Conservation (phyloP, 192 early-diverging fungal species). For the Coemansia pectinata region DNA sequence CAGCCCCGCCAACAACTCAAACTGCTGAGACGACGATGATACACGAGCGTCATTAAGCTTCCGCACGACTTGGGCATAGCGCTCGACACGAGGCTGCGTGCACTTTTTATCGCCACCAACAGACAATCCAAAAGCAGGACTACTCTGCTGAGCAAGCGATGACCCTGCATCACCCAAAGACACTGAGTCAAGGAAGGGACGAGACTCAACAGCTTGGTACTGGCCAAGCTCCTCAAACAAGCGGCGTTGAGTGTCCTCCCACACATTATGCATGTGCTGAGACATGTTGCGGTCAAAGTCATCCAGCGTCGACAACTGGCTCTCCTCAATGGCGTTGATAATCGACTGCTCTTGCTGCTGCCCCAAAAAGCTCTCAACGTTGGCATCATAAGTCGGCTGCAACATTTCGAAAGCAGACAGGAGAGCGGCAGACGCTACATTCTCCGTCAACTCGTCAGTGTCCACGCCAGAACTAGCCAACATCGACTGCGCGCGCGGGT, state of each 20-base stretch:
- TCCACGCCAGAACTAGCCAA: conserved; percentile 80
- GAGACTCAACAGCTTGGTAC: conserved; percentile 31
- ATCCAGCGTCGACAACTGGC: conserved; percentile 60
- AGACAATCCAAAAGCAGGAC: conserved; percentile 15
- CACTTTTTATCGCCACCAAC: background rate
- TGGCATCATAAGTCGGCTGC: conserved; percentile 75
- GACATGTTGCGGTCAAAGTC: conserved; percentile 71
- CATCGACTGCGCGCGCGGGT: conserved; percentile 63
- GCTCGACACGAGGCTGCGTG: conserved; percentile 38
- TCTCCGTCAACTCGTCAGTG: conserved; percentile 65
- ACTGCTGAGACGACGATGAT: background rate
- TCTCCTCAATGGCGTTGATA: conserved; percentile 71
- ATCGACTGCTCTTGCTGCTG: conserved; percentile 79
- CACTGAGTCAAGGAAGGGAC: background rate
- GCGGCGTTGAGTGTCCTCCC: conserved; percentile 70
- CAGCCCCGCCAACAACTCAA: conserved; percentile 29
- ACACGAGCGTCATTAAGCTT: conserved; percentile 40
- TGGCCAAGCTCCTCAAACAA: conserved; percentile 88
- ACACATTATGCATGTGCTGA: conserved; percentile 60
- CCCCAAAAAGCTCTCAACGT: conserved; percentile 76
- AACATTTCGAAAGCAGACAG: conserved; percentile 72
- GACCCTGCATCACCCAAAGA: background rate
- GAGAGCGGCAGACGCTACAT: conserved; percentile 66
- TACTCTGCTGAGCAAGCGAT: background rate
- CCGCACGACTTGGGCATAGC: conserved; percentile 40